Evolutionary conservation across 768 basidiomycete genomes (phyloP), one percentile per base, ranked within the genome.

Genomic region (Candolleomyces eurysporus): DNA sequence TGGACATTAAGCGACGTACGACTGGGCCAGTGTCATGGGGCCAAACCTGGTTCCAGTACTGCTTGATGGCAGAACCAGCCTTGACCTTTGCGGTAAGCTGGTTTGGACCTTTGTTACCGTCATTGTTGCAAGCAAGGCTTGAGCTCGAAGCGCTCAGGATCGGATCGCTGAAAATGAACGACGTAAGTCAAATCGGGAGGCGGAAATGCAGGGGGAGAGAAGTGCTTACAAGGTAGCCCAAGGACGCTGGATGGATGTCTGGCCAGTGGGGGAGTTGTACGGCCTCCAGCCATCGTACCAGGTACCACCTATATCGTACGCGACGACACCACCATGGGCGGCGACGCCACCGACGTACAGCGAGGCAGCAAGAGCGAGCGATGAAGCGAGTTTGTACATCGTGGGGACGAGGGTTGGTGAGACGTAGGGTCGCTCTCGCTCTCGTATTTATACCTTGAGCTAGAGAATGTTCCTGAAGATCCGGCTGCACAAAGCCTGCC

Each of bases 31-130:
- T 72, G 26, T 74, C 71, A 57, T 81, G 79, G 26, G 79, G 78
- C 79, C 79, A 81, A 36, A 72, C 67, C 39, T 73, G 67, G 65
- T 82, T 80, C 79, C 79, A 82, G 66, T 79, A 80, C 0, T 78
- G 78, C 5, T 73, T 76, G 58, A 82, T 72, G 4, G 73, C 60
- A 0, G 76, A 75, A 4, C 80, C 80, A 58, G 80, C 80, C n/a
- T 71, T 67, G 31, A 79, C 76, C 5, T 70, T 72, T 0, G 77
- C 79, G 7, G 80, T 80, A 36, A 79, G 68, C 61, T 82, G 80
- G 39, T 72, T 66, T 21, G 77, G 70, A n/a, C 73, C 71, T 3
- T 78, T 72, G 6, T 69, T 70, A 9, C 80, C 79, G 46, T 82
- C 76, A 57, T 82, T 75, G 59, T 82, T 82, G 67, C 80, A 82